Evolutionary conservation across 1,139 yeast species (phyloP).

Genomic region (Hyphopichia buzzinii): DNA sequence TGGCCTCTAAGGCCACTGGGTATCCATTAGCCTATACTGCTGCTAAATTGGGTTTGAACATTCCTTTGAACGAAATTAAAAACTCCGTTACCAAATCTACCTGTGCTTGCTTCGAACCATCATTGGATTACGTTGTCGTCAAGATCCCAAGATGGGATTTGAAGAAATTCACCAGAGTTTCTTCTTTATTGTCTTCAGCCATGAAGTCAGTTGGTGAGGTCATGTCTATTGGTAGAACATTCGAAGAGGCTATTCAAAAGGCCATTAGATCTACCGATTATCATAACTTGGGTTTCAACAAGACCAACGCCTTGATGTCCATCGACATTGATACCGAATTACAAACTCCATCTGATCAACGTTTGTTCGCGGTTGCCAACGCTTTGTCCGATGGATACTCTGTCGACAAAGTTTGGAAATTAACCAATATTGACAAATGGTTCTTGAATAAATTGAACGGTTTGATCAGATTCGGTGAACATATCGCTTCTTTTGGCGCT

Average conservation of each 20-base stretch:
- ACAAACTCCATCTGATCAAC: conserved; percentile 94
- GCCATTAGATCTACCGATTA: conserved; percentile 97
- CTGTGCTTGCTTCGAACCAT: conserved; percentile 95
- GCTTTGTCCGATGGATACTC: conserved; percentile 84
- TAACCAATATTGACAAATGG: conserved; percentile 97
- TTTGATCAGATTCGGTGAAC: conserved; percentile 66
- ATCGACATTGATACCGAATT: conserved; percentile 88
- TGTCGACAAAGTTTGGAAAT: conserved; percentile 87
- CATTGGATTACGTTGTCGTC: conserved; percentile 93
- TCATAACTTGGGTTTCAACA: conserved; percentile 89
- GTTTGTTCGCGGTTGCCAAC: conserved; percentile 94
- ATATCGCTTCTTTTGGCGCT: conserved; percentile 55
- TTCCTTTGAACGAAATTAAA: conserved; percentile 91
- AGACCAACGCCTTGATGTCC: conserved; percentile 82
- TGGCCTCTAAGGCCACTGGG: conserved; percentile 98
- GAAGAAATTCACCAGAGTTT: conserved; percentile 90
- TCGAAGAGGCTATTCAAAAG: conserved; percentile 97
- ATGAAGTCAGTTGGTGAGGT: conserved; percentile 99
- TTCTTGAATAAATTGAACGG: conserved; percentile 83
- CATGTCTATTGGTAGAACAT: conserved; percentile 97
- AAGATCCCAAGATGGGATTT: conserved; percentile 99
- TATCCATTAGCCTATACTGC: conserved; percentile 98
- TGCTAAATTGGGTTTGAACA: conserved; percentile 93
- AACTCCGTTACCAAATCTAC: conserved; percentile 97
- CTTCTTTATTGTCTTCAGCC: conserved; percentile 81